phyloP scores from a whole-genome alignment of 768 basidiomycete species.

The Boletus reticuloceps region DNA sequence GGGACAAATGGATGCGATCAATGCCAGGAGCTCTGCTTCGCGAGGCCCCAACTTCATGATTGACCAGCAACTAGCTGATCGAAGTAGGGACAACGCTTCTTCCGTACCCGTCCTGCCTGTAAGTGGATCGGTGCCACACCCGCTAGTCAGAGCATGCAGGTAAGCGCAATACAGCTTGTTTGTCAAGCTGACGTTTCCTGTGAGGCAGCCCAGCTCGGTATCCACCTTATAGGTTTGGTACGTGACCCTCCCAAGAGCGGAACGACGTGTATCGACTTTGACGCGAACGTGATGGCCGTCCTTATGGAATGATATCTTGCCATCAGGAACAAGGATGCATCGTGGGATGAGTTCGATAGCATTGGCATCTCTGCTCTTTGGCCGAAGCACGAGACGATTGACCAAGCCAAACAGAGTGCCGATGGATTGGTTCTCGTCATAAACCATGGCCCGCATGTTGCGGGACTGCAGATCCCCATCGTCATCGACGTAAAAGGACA shows the following conservation, averaged over 20 bases:
- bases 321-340: slow-evolving; percentile 40
- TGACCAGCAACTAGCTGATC: slow-evolving; percentile 37
- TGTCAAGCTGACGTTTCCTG: slow-evolving; percentile 22
- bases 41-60: slow-evolving; percentile 35
- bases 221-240: slow-evolving; percentile 34
- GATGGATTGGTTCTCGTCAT: slow-evolving; percentile 39
- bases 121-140: slow-evolving; percentile 42
- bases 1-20: slow-evolving; percentile 36
- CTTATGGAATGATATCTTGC: slow-evolving; percentile 16
- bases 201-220: slow-evolving; percentile 29
- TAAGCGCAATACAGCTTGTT: slow-evolving; percentile 38
- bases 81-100: slow-evolving; percentile 40
- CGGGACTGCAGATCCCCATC: slow-evolving; percentile 36
- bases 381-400: slow-evolving; percentile 41
- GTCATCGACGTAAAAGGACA: slow-evolving; percentile 39
- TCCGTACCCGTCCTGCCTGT: slow-evolving; percentile 43
- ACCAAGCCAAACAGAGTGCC: slow-evolving; percentile 46
- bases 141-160: slow-evolving; percentile 45
- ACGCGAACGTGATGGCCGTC: slow-evolving; percentile 18
- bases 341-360: slow-evolving; percentile 7
- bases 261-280: neutral
- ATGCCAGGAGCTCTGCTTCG: slow-evolving; percentile 32
- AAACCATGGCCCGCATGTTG: slow-evolving; percentile 40
- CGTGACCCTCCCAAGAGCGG: neutral
- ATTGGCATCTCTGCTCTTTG: neutral